phyloP scores from a whole-genome alignment of 2,329 filamentous ascomycete species.

The Dactylellina parvicollis region DNA sequence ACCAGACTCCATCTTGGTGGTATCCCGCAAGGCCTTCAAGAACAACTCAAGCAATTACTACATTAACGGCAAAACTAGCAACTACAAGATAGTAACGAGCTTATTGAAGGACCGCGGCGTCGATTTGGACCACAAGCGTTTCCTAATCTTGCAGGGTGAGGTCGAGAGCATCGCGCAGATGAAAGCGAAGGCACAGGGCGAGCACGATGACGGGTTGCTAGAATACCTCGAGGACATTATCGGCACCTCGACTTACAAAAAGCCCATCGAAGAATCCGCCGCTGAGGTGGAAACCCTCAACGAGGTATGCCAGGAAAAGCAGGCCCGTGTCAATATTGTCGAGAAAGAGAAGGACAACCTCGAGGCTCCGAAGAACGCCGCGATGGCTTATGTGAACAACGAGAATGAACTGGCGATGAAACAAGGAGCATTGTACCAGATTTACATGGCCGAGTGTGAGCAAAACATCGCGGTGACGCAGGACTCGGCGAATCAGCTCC shows the following conservation, averaged over 20 bases:
- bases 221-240: conserved; percentile 99
- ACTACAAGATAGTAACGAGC: conserved; percentile 89
- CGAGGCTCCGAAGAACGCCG: conserved; percentile 96
- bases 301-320: conserved; percentile 95
- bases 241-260: conserved; percentile 97
- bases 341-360: conserved; percentile 94
- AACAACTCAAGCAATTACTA: conserved; percentile 99
- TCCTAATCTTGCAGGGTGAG: conserved; percentile 95
- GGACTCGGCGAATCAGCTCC: conserved; percentile 90
- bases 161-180: conserved; percentile 99
- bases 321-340: conserved; percentile 91
- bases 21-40: conserved; percentile 93
- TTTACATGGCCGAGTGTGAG: conserved; percentile 86
- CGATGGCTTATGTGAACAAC: conserved; percentile 84
- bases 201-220: conserved; percentile 93
- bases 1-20: conserved; percentile 82
- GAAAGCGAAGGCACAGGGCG: conserved; percentile 94
- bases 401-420: conserved; percentile 93
- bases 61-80: conserved; percentile 88
- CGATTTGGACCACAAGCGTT: conserved; percentile 97
- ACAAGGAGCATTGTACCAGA: conserved; percentile 89
- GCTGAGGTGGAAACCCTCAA: conserved; percentile 90
- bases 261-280: conserved; percentile 92
- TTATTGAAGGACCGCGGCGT: conserved; percentile 87
- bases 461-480: conserved; percentile 89